A percentile compares a stretch with the other conserved stretches of the same genome.
phyloP scores from a whole-genome alignment of 805 yeast species.

The Cyberlindnera bimundalis region DNA sequence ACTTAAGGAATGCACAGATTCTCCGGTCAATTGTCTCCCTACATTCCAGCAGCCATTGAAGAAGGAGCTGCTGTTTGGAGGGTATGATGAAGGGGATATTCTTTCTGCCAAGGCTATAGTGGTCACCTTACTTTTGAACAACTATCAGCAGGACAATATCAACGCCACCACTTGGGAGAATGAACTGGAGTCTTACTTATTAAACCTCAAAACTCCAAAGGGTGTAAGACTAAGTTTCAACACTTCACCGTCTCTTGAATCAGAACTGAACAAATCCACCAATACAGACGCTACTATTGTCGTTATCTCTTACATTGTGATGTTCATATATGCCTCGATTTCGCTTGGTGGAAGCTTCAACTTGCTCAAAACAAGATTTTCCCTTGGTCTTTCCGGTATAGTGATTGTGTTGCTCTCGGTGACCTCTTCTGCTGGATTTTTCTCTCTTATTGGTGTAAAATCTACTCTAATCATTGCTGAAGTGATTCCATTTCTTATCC shows the following conservation, averaged over 20 bases:
- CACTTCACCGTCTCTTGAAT: constrained; percentile 79
- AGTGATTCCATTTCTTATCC: constrained; percentile 87
- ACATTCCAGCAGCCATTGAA: constrained; percentile 87
- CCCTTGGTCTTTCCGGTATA: constrained; percentile 82
- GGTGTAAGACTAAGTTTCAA: constrained; percentile 68
- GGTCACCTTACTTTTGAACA: constrained; percentile 67
- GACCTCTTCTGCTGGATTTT: constrained; percentile 75
- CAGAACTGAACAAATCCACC: constrained; percentile 78
- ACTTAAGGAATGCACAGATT: constrained; percentile 58
- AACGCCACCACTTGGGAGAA: constrained; percentile 61
- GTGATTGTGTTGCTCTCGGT: constrained; percentile 79
- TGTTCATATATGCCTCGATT: constrained; percentile 86
- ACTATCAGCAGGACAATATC: constrained; percentile 34
- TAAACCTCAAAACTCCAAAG: constrained; percentile 41
- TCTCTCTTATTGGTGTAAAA: constrained; percentile 71
- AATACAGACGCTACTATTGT: constrained; percentile 75
- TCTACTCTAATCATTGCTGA: constrained; percentile 93
- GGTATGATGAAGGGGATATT: constrained; percentile 43
- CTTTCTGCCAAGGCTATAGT: constrained; percentile 69
- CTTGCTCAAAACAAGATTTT: constrained; percentile 53
- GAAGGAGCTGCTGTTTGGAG: constrained; percentile 68
- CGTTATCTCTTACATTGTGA: constrained; percentile 68
- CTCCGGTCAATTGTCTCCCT: constrained; percentile 90
- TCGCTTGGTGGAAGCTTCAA: constrained; percentile 61
- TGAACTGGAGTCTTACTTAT: constrained; percentile 54